Evolutionary conservation across 192 early-diverging fungal genomes (phyloP).

Genomic region (Podila verticillata): DNA sequence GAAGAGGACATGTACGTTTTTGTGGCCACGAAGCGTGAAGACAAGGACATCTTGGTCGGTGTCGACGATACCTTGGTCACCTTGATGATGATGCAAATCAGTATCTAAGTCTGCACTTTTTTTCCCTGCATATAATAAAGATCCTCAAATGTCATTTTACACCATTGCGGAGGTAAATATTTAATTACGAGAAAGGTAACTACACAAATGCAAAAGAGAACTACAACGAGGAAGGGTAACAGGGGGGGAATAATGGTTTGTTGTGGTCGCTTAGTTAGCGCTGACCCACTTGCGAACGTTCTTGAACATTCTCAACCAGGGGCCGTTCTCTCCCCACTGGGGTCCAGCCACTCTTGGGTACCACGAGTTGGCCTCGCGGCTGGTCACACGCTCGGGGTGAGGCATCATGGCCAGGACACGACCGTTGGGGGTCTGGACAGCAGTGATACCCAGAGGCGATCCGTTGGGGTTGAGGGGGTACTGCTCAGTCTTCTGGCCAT

Average conservation of each 20-base stretch:
- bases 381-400: constrained; percentile 95
- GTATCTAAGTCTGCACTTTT: constrained; percentile 10
- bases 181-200: no score
- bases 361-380: constrained; percentile 91
- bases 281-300: constrained; percentile 93
- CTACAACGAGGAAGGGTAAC: not conserved
- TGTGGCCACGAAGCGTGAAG: constrained; percentile 46
- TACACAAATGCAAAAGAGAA: not conserved
- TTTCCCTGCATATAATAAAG: not conserved
- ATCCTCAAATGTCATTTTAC: not conserved
- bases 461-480: constrained; percentile 99
- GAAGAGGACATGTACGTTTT: constrained; percentile 56
- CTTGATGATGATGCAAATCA: constrained; percentile 53
- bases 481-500: constrained; percentile 74
- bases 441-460: constrained; percentile 86
- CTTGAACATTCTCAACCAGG: constrained; percentile 93
- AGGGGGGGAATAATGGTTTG: not conserved
- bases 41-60: constrained; percentile 36
- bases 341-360: constrained; percentile 61
- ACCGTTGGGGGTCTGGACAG: constrained; percentile 83
- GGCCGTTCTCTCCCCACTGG: constrained; percentile 76
- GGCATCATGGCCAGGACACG: constrained; percentile 97
- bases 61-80: constrained; percentile 62
- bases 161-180: not conserved
- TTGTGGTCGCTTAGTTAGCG: not conserved